Evolutionary conservation across 768 basidiomycete species (phyloP).

Genomic region (Mycena indigotica): DNA sequence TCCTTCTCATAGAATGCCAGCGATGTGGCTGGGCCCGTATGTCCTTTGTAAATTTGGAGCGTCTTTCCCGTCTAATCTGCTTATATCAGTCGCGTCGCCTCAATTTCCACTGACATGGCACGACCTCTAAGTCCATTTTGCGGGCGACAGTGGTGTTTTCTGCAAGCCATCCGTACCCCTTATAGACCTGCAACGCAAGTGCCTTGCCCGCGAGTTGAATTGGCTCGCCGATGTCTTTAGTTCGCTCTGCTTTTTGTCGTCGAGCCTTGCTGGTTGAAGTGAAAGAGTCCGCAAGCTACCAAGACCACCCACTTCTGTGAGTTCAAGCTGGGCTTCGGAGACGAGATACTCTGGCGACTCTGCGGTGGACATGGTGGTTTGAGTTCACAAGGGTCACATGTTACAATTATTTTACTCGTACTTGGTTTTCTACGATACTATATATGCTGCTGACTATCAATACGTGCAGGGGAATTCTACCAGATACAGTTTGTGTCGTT

Average conservation of each 20-base stretch:
- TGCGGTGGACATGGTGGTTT: slow-evolving; percentile 25
- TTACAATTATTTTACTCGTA: not conserved
- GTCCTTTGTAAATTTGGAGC: slow-evolving; percentile 74
- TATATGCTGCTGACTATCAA: not conserved
- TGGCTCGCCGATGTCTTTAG: slow-evolving; percentile 74
- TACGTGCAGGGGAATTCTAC: not conserved
- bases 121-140: slow-evolving; percentile 77
- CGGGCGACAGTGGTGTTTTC: slow-evolving; percentile 80
- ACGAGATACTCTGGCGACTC: slow-evolving; percentile 62
- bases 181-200: slow-evolving; percentile 66
- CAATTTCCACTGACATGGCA: too few relatives aligned
- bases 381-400: not conserved
- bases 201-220: slow-evolving; percentile 77
- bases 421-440: not conserved
- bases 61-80: slow-evolving; percentile 75
- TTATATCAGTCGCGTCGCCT: slow-evolving; percentile 6
- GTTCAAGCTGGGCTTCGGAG: slow-evolving; percentile 68
- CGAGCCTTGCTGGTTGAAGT: slow-evolving; percentile 51
- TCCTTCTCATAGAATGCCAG: slow-evolving; percentile 61
- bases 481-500: not conserved
- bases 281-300: slow-evolving; percentile 7
- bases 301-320: slow-evolving; percentile 53
- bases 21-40: slow-evolving; percentile 86
- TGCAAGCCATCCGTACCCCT: slow-evolving; percentile 78
- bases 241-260: slow-evolving; percentile 68